Base-by-base conservation (phyloP, 495 filamentous ascomycete species). In the Podospora comata region DNA sequence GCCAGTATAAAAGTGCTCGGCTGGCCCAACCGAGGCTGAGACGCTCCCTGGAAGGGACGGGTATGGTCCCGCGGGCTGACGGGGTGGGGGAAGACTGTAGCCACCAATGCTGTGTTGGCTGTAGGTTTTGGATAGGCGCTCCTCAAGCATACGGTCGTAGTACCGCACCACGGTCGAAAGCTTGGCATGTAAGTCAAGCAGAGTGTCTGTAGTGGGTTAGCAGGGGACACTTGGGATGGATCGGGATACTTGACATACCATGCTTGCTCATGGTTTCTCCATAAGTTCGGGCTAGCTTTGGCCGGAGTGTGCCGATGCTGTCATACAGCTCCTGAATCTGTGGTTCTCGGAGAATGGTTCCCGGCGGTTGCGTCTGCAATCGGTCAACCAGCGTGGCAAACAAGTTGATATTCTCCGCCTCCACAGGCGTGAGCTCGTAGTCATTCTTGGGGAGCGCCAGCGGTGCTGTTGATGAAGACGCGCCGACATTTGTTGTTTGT, bases 221-320 rank as follows among this genome's bases (percentile, higher is more conserved):
- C 60, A 84, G 77, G 28, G 30, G 67, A 67, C 13, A 4, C 15
- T 13, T 16, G 15, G 39, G 6, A 48, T 48, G 13, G 39, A 3
- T 16, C 1, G 9, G 39, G 2, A 48, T 48, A 48, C 39, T 48
- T 26, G 34, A 82, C 88, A 75, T 82, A 92, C 93, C 94, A 77
- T 98, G 95, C 79, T 98, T 99, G 85, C 94, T 98, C 95, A 98
- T 98, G 0, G 95, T 98, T 80, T 99, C 95, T 53, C 95, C 95
- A 79, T 97, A 98, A 7, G 94, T 97, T 65, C 95, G 87, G 18
- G 96, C 96, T 64, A 99, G 82, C 79, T 99, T 99, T 2, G 95
- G 95, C 61, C 95, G 88, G 67, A 99, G 82, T 3, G 91, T 81
- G 15, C 96, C 94, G 72, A 99, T 97, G 74, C 93, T 95, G 69